A percentile compares a stretch with the other conserved stretches of the same genome.
phyloP scores from a whole-genome alignment of 2,329 filamentous ascomycete species.

The Annulohypoxylon truncatum region DNA sequence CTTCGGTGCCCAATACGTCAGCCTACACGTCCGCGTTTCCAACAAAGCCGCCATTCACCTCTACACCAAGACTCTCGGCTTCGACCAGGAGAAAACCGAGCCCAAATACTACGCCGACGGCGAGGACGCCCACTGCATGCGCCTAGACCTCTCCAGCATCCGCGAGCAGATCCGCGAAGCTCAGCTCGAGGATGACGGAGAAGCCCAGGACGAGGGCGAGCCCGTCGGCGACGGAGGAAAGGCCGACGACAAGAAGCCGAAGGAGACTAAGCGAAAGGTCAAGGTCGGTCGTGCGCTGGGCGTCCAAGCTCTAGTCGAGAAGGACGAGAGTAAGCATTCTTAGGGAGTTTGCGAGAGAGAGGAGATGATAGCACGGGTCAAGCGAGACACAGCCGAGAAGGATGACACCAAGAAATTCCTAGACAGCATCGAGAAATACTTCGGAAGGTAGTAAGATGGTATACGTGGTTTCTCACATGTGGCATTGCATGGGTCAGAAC shows the following conservation, averaged over 20 bases:
- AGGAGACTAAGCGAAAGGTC: constrained; percentile 80
- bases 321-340: constrained; percentile 68
- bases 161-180: constrained; percentile 65
- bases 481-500: constrained; percentile 4
- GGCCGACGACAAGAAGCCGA: constrained; percentile 55
- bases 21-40: constrained; percentile 92
- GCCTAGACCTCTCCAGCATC: constrained; percentile 77
- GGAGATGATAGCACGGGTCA: not conserved
- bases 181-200: constrained; percentile 57
- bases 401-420: not conserved
- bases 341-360: constrained; percentile 32
- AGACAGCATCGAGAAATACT: not conserved
- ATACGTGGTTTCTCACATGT: not conserved
- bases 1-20: constrained; percentile 91
- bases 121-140: constrained; percentile 96
- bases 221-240: constrained; percentile 75
- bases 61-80: constrained; percentile 92
- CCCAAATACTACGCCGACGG: constrained; percentile 96
- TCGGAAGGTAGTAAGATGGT: not conserved
- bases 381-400: not conserved
- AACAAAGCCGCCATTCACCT: constrained; percentile 92
- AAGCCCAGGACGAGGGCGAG: constrained; percentile 71
- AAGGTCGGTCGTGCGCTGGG: constrained; percentile 85
- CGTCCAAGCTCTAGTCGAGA: constrained; percentile 81
- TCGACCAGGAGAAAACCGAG: constrained; percentile 87